Conservation (phyloP, 345 rosid genomes). For the Geranium brycei region DNA sequence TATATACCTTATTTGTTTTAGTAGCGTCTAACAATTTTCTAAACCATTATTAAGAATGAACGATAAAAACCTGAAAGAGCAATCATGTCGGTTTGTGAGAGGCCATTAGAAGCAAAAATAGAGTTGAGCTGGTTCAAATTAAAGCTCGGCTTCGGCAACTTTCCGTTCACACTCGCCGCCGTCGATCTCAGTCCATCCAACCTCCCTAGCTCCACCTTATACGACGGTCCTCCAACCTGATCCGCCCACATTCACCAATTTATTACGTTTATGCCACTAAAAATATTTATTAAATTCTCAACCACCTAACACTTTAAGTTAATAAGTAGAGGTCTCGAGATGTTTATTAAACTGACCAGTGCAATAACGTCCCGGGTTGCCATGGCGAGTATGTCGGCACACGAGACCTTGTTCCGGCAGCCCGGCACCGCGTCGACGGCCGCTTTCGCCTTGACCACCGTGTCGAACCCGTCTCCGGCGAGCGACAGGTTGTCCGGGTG, state of each 20-base stretch:
- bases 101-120: conserved; percentile 41
- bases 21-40: neutral
- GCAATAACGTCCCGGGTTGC: conserved; percentile 69
- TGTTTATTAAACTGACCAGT: conserved; percentile 23
- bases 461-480: conserved; percentile 58
- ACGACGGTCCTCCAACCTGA: conserved; percentile 58
- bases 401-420: conserved; percentile 60
- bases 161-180: conserved; percentile 42
- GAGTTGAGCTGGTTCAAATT: conserved; percentile 42
- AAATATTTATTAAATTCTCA: too few relatives aligned
- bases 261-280: too few relatives aligned
- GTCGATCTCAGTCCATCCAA: conserved; percentile 63
- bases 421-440: conserved; percentile 38
- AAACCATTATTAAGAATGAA: too few relatives aligned
- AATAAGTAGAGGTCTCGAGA: neutral
- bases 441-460: conserved; percentile 37
- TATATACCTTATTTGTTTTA: too few relatives aligned
- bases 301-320: too few relatives aligned
- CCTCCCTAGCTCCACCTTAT: conserved; percentile 62
- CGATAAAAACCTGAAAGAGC: conserved; percentile 53
- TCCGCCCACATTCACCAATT: too few relatives aligned
- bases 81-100: conserved; percentile 60
- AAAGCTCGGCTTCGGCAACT: conserved; percentile 49
- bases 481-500: conserved; percentile 67
- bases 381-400: conserved; percentile 75